phyloP scores from a whole-genome alignment of 1,139 yeast genomes.

The Candida sanyaensis region DNA sequence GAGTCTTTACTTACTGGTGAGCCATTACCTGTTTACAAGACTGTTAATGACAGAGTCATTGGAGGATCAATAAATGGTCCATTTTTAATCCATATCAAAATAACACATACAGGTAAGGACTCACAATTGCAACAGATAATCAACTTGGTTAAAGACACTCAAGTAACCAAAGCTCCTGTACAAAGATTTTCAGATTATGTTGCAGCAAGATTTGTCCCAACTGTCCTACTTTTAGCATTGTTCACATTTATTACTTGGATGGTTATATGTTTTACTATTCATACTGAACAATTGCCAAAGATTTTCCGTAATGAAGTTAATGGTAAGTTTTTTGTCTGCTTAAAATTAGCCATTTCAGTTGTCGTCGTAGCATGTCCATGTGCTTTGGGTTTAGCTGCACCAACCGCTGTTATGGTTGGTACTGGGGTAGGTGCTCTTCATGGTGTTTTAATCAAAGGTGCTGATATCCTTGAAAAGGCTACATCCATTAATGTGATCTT shows the following conservation, averaged over 20 bases:
- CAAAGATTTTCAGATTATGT: conserved; percentile 85
- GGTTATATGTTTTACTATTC: conserved; percentile 34
- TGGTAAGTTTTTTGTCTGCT: conserved; percentile 67
- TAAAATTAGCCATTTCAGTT: conserved; percentile 87
- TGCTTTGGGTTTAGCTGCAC: conserved; percentile 95
- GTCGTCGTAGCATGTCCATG: conserved; percentile 98
- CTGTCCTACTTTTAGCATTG: conserved; percentile 60
- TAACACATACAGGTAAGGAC: conserved; percentile 72
- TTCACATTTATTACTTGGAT: conserved; percentile 76
- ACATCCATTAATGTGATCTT: conserved; percentile 65
- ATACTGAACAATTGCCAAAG: conserved; percentile 42
- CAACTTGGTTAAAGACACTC: conserved; percentile 84
- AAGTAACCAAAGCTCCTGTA: conserved; percentile 84
- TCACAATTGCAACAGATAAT: conserved; percentile 90
- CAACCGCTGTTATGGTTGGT: conserved; percentile 98
- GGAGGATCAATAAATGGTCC: conserved; percentile 93
- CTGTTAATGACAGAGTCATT: conserved; percentile 61
- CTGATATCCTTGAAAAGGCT: conserved; percentile 81
- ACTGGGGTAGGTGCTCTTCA: conserved; percentile 92
- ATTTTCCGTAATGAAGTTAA: conserved; percentile 54
- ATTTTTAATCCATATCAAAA: conserved; percentile 68
- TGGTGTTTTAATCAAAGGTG: conserved; percentile 93
- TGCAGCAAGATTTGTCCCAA: conserved; percentile 86
- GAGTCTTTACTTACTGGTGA: conserved; percentile 94
- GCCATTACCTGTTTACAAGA: conserved; percentile 69